Evolutionary conservation across 2,329 filamentous ascomycete genomes (phyloP).

Genomic region (Colletotrichum cereale): DNA sequence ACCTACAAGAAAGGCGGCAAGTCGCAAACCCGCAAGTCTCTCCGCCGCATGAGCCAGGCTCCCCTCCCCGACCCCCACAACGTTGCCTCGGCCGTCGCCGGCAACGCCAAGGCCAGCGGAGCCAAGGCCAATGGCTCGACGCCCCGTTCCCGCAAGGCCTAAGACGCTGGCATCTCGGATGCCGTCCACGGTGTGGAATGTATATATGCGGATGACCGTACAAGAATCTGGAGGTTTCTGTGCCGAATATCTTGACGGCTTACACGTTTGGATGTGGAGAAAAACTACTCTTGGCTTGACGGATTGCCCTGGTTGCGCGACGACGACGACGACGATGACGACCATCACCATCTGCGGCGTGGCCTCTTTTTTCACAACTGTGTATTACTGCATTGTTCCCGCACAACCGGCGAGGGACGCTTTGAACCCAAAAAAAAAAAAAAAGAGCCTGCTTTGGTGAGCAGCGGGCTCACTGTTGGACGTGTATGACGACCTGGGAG

Average conservation of each 20-base stretch:
- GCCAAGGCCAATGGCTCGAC: slow-evolving; percentile 69
- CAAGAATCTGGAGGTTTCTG: slow-evolving; percentile 13
- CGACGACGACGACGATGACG: slow-evolving; percentile 18
- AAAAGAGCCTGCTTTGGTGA: slow-evolving; percentile 33
- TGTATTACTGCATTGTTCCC: slow-evolving; percentile 39
- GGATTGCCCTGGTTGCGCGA: slow-evolving; percentile 3
- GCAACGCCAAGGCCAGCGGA: slow-evolving; percentile 66
- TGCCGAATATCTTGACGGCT: slow-evolving; percentile 25
- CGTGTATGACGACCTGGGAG: slow-evolving; percentile 41
- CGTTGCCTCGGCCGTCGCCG: slow-evolving; percentile 65
- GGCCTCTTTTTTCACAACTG: slow-evolving; percentile 33
- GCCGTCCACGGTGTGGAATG: slow-evolving; percentile 33
- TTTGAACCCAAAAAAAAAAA: slow-evolving; percentile 37
- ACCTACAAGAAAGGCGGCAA: slow-evolving; percentile 93
- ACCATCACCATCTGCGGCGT: slow-evolving; percentile 16
- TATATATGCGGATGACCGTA: slow-evolving; percentile 34
- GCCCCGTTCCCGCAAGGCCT: slow-evolving; percentile 79
- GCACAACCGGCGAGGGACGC: slow-evolving; percentile 24
- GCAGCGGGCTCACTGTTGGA: slow-evolving; percentile 35
- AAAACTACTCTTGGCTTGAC: slow-evolving; percentile 29
- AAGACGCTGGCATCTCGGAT: slow-evolving; percentile 46
- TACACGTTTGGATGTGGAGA: slow-evolving; percentile 28
- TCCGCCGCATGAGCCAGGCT: slow-evolving; percentile 74
- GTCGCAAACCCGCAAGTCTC: slow-evolving; percentile 81
- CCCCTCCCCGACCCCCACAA: slow-evolving; percentile 86